phyloP scores from a whole-genome alignment of 192 early-diverging fungal species.

The Coemansia sp. region DNA sequence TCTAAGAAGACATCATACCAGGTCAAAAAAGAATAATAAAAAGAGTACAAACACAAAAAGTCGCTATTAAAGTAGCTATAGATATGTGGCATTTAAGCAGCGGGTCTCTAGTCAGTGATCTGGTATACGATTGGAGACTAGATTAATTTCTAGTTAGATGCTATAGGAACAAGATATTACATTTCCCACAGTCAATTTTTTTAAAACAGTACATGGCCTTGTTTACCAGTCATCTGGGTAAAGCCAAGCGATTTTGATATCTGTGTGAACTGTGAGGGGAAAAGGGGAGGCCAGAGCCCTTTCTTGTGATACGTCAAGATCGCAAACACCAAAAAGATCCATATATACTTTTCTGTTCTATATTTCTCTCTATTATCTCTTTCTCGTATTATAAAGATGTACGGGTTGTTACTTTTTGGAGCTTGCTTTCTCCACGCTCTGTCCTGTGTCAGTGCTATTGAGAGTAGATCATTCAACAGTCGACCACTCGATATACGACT shows the following conservation, averaged over 20 bases:
- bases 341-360: background rate
- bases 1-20: too few relatives aligned
- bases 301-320: background rate
- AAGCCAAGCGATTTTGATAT: background rate
- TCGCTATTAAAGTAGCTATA: too few relatives aligned
- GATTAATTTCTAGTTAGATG: too few relatives aligned
- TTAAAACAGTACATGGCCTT: background rate
- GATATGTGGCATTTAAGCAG: too few relatives aligned
- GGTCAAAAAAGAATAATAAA: too few relatives aligned
- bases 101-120: too few relatives aligned
- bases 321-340: background rate
- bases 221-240: background rate
- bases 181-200: background rate
- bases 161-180: background rate
- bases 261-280: background rate
- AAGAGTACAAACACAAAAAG: too few relatives aligned
- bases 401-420: background rate
- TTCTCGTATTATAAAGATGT: background rate
- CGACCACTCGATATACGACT: conserved; percentile 28
- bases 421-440: background rate
- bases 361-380: background rate
- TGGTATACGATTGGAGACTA: too few relatives aligned
- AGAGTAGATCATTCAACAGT: conserved; percentile 1
- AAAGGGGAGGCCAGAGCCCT: background rate
- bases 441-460: background rate